phyloP scores from a whole-genome alignment of 305 asterid genomes.

The Solanum aculeatissimum region DNA sequence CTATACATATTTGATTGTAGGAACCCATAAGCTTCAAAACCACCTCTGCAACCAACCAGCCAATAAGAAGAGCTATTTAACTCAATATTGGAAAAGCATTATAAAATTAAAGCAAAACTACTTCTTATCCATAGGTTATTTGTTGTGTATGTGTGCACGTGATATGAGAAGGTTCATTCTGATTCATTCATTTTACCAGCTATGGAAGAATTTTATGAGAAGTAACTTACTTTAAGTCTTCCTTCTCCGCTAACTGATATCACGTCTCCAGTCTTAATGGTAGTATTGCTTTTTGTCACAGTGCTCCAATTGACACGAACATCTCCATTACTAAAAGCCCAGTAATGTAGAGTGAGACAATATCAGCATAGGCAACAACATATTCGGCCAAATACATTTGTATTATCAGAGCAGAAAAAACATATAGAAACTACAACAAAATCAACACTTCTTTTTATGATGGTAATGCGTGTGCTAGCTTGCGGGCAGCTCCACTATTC shows the following conservation, averaged over 20 bases:
- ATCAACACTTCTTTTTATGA: background rate
- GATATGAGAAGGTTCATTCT: background rate
- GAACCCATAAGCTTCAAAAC: background rate
- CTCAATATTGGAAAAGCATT: background rate
- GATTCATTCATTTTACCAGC: background rate
- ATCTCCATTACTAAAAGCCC: constrained; percentile 56
- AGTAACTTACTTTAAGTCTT: constrained; percentile 49
- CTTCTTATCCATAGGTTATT: background rate
- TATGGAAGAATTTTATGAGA: background rate
- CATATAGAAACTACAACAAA: background rate
- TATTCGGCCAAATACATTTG: background rate
- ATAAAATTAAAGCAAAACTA: background rate
- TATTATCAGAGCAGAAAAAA: background rate
- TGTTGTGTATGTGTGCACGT: background rate
- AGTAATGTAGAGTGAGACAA: background rate
- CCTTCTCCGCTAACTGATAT: constrained; percentile 77
- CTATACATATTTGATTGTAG: background rate
- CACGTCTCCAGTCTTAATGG: constrained; percentile 55
- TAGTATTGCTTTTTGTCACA: constrained; percentile 54
- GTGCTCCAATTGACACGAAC: constrained; percentile 85
- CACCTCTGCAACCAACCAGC: background rate
- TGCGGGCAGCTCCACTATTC: background rate
- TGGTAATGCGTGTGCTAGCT: background rate
- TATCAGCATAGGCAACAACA: background rate
- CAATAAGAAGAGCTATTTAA: background rate